Evolutionary conservation across 1,139 yeast genomes (phyloP).

Genomic region (Scheffersomyces parashehatae): DNA sequence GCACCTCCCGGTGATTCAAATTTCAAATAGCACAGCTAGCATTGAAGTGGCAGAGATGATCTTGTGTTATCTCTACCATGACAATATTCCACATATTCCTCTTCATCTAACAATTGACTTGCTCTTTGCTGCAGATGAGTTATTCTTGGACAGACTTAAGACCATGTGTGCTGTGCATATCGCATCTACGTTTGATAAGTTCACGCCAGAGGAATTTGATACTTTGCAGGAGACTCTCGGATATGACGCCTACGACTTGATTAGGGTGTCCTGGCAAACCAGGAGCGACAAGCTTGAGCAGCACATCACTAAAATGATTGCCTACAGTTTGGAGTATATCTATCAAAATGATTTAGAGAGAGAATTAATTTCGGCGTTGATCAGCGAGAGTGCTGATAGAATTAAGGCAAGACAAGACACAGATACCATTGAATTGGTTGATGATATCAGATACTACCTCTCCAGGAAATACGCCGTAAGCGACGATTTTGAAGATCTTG

Average conservation of each 20-base stretch:
- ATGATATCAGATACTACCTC: slow-evolving; percentile 71
- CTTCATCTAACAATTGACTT: slow-evolving; percentile 53
- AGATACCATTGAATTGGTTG: slow-evolving; percentile 77
- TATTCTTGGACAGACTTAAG: slow-evolving; percentile 63
- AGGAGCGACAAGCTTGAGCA: slow-evolving; percentile 66
- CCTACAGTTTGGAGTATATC: slow-evolving; percentile 46
- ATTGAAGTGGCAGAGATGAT: slow-evolving; percentile 52
- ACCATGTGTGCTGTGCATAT: slow-evolving; percentile 64
- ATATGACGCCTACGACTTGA: slow-evolving; percentile 52
- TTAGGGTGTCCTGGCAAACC: slow-evolving; percentile 69
- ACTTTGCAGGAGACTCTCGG: slow-evolving; percentile 22
- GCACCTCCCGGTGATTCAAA: slow-evolving; percentile 32
- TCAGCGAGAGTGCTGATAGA: slow-evolving; percentile 53
- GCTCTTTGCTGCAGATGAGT: slow-evolving; percentile 59
- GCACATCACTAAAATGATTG: slow-evolving; percentile 59
- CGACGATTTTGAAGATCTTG: slow-evolving; percentile 32
- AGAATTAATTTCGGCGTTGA: slow-evolving; percentile 18
- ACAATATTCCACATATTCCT: slow-evolving; percentile 52
- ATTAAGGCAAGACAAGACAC: slow-evolving; percentile 66
- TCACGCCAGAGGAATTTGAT: slow-evolving; percentile 21
- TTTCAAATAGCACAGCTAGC: slow-evolving; percentile 26
- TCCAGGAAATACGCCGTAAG: slow-evolving; percentile 45
- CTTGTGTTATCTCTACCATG: slow-evolving; percentile 60
- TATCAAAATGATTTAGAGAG: slow-evolving; percentile 29
- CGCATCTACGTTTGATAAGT: slow-evolving; percentile 36